These are phyloP conservation scores for Gynostemma pentaphyllum DNA, from an alignment of 306 rosid genomes.

Conservation along the genomic window DNA sequence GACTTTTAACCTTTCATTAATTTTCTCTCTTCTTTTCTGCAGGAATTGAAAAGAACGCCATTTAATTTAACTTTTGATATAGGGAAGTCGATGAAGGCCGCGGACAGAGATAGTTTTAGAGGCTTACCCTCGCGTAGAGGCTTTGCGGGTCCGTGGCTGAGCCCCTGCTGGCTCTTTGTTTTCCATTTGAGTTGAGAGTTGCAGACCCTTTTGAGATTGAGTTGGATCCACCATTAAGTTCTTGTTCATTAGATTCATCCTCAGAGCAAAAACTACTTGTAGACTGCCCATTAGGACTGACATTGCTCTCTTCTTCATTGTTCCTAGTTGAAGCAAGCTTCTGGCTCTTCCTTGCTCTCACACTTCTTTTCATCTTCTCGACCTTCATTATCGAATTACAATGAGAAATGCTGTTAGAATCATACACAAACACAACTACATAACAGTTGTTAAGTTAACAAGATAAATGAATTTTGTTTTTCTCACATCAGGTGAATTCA, in stretches of 20 bases:
- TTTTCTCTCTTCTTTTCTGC: slow-evolving; percentile 92
- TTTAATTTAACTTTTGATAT: not conserved
- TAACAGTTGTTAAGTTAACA: not conserved
- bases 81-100: not conserved
- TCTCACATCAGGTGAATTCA: slow-evolving; percentile 39
- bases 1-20: slow-evolving; percentile 59
- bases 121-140: slow-evolving; percentile 65
- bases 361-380: slow-evolving; percentile 32
- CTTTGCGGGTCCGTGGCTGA: slow-evolving; percentile 78
- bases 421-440: not conserved
- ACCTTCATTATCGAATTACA: slow-evolving; percentile 23
- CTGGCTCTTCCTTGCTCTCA: slow-evolving; percentile 31
- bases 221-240: slow-evolving; percentile 36
- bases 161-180: slow-evolving; percentile 35
- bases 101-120: not conserved
- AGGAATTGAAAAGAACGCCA: not conserved
- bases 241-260: slow-evolving; percentile 41
- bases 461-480: not conserved
- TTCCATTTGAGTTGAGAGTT: slow-evolving; percentile 27
- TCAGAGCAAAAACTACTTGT: slow-evolving; percentile 46
- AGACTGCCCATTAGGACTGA: slow-evolving; percentile 27
- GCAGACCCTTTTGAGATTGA: slow-evolving; percentile 23
- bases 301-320: slow-evolving; percentile 33
- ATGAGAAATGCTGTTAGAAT: not conserved
- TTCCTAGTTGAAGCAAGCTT: slow-evolving; percentile 22